Evolutionary conservation across 1,139 yeast species (phyloP).

Genomic region (Yamadazyma siamensis): DNA sequence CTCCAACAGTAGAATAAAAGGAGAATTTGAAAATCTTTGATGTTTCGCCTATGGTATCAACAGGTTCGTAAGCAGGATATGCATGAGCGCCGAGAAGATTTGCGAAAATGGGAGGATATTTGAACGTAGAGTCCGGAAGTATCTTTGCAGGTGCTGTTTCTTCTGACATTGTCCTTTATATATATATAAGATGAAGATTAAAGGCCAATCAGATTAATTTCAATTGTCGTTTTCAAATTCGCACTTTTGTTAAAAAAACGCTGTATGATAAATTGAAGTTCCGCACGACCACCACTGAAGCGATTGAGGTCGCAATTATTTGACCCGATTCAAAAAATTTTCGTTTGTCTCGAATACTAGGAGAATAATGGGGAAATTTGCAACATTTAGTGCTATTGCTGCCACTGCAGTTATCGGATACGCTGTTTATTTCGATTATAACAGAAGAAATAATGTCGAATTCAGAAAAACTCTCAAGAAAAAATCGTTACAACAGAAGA

Average conservation of each 20-base stretch:
- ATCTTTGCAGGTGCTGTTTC: slow-evolving; percentile 4
- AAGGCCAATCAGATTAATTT: slow-evolving; percentile 11
- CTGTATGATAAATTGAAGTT: too few species aligned
- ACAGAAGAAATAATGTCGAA: slow-evolving; percentile 76
- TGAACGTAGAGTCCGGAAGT: slow-evolving; percentile 38
- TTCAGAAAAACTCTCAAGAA: slow-evolving; percentile 76
- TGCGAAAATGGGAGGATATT: slow-evolving; percentile 43
- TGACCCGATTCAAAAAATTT: too few species aligned
- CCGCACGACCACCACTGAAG: too few species aligned
- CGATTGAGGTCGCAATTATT: too few species aligned
- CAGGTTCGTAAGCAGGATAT: slow-evolving; percentile 45
- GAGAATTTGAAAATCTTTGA: slow-evolving; percentile 37
- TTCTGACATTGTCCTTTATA: slow-evolving; percentile 10
- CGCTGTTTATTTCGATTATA: slow-evolving; percentile 86
- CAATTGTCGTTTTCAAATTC: slow-evolving; percentile 3
- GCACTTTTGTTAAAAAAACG: too few species aligned
- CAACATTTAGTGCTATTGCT: slow-evolving; percentile 50
- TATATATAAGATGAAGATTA: neutral
- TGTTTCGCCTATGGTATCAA: slow-evolving; percentile 43
- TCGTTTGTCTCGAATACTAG: too few species aligned
- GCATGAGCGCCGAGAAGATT: slow-evolving; percentile 38
- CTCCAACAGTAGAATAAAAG: slow-evolving; percentile 46
- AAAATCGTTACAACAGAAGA: slow-evolving; percentile 57
- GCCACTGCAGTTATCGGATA: slow-evolving; percentile 65
- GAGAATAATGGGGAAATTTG: slow-evolving; percentile 44